These are phyloP conservation scores for Phytopythium mirpurense DNA, from an alignment of 352 stramenopile species.

Conservation along the genomic window DNA sequence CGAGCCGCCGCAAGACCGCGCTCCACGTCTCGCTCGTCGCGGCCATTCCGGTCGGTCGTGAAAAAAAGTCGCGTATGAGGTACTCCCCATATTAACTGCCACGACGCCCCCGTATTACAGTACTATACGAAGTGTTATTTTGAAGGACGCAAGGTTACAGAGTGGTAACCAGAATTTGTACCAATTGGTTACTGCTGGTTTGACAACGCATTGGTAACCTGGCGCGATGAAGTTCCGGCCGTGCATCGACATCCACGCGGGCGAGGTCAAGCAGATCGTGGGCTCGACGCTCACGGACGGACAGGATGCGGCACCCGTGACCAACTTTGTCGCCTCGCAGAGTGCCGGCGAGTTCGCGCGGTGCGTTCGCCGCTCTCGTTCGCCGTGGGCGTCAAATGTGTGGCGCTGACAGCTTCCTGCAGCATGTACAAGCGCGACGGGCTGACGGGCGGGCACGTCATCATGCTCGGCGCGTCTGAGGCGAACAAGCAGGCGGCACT, in stretches of 20 bases:
- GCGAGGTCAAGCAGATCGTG: conserved; percentile 99
- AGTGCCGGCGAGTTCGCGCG: conserved; percentile 69
- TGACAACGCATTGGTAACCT: too few species aligned
- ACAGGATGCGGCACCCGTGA: conserved; percentile 64
- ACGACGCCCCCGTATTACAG: too few species aligned
- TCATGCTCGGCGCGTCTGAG: conserved; percentile 94
- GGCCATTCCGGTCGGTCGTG: neutral
- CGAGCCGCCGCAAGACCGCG: conserved; percentile 23
- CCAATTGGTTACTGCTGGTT: too few species aligned
- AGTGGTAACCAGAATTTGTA: too few species aligned
- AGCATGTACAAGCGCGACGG: conserved; percentile 91
- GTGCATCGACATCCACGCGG: conserved; percentile 98
- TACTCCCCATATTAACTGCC: too few species aligned
- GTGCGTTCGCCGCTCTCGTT: conserved; percentile 18
- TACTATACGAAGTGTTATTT: too few species aligned
- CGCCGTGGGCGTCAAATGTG: too few species aligned
- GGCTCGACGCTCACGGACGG: conserved; percentile 94
- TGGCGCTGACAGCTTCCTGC: neutral
- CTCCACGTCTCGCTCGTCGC: conserved; percentile 13
- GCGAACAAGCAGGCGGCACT: conserved; percentile 90
- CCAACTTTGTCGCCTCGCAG: conserved; percentile 90
- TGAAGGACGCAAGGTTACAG: too few species aligned
- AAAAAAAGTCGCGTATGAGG: too few species aligned
- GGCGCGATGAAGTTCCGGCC: conserved; percentile 93
- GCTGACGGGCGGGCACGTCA: conserved; percentile 95